Base-by-base conservation (phyloP, 1,139 yeast genomes). In the Blastobotrys malaysiensis region DNA sequence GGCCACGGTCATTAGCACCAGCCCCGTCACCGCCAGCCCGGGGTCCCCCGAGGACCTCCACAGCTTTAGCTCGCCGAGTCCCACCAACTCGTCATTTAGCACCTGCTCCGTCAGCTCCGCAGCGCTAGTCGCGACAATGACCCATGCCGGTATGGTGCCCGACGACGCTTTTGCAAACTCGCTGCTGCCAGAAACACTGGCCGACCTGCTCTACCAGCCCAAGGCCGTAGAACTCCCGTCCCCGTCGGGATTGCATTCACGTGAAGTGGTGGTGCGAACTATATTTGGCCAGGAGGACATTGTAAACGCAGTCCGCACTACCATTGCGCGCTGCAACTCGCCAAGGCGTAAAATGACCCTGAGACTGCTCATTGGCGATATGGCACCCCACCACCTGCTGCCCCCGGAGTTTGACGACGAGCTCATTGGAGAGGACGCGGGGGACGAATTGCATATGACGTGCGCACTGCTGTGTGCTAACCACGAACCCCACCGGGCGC, bases 101-200 rank as follows among this genome's bases (percentile, higher is more conserved):
- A 31, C 39, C n/a, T 31, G 39, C 16, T 31, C 39, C 39, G 39
- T 13, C 16, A 13, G 39, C 16, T 31, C 39, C 5, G 39, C 39
- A 3, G 39, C 16, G 39, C 39, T 31, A 31, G 39, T 31, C 16
- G 39, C 39, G 39, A 31, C 39, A 31, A 31, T 31, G 39, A 31
- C 39, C 16, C 39, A 31, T 11, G 39, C 39, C 3, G 39, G 39
- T 11, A 31, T 31, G 39, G 39, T 31, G 16, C 39, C 39, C 16
- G 39, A 31, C 7, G 39, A 31, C 7, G 14, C 16, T 13, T 13
- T 31, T 3, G 16, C 14, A 31, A 31, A 31, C 22, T 45, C 52
- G 14, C 43, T 52, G 21, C 45, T 52, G 39, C 54, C 54, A 2
- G 54, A 52, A 5, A 47, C 27, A n/a, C 45, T 52, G 44, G 27